Conservation (phyloP, 2,329 filamentous ascomycete genomes). For the Ophiostoma quercus region DNA sequence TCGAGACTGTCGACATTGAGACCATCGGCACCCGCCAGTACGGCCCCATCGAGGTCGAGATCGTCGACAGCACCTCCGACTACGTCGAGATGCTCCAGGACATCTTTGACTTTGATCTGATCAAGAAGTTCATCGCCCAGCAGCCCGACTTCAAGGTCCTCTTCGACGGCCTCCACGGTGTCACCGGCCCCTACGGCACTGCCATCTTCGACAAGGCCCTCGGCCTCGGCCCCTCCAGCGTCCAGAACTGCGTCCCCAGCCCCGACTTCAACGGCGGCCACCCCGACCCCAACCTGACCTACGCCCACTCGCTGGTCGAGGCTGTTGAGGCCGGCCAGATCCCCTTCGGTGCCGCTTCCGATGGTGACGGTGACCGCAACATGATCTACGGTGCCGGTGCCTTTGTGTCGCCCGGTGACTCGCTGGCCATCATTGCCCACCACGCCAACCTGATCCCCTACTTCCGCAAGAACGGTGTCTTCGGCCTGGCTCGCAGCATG, state of each 20-base stretch:
- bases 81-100: constrained; percentile 95
- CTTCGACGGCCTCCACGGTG: constrained; percentile 89
- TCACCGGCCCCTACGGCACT: constrained; percentile 90
- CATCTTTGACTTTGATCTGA: constrained; percentile 96
- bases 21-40: constrained; percentile 80
- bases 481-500: constrained; percentile 94
- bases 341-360: constrained; percentile 92
- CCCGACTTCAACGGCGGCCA: constrained; percentile 97
- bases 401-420: constrained; percentile 96
- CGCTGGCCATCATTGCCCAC: constrained; percentile 95
- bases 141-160: constrained; percentile 94
- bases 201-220: constrained; percentile 95
- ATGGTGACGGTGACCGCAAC: constrained; percentile 97
- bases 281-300: constrained; percentile 95
- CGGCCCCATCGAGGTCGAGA: constrained; percentile 83
- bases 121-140: constrained; percentile 83
- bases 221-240: constrained; percentile 64
- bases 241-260: constrained; percentile 86
- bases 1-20: constrained; percentile 78
- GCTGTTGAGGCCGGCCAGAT: constrained; percentile 86
- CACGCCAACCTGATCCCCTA: constrained; percentile 95
- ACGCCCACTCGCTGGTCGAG: constrained; percentile 90
- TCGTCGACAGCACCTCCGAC: constrained; percentile 88
- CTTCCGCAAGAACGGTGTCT: constrained; percentile 96
- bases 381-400: constrained; percentile 99